A percentile compares a stretch with the other conserved stretches of the same genome.
phyloP scores from a whole-genome alignment of 345 rosid species.

The Reutealis trisperma region DNA sequence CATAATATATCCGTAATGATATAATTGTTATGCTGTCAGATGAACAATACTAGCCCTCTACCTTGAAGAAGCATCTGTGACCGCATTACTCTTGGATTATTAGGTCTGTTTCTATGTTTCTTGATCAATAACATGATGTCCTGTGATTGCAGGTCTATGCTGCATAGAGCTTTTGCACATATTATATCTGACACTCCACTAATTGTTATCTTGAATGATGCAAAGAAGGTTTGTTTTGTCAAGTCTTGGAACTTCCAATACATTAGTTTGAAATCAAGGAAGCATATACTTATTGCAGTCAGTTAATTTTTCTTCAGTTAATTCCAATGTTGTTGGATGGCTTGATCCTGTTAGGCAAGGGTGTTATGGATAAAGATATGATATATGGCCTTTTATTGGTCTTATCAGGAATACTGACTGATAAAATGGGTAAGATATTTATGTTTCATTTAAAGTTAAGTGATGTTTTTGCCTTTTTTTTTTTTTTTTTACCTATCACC shows the following conservation, averaged over 20 bases:
- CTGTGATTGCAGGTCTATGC: constrained; percentile 55
- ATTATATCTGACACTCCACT: constrained; percentile 67
- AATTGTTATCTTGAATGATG: constrained; percentile 59
- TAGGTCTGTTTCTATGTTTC: not conserved
- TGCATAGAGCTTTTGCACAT: constrained; percentile 66
- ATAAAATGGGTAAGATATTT: constrained; percentile 51
- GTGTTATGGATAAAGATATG: constrained; percentile 53
- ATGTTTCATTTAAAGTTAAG: not conserved
- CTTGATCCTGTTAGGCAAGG: constrained; percentile 50
- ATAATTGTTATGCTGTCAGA: too few species aligned
- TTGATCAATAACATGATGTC: constrained; percentile 16
- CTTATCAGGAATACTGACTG: constrained; percentile 76
- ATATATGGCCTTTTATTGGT: constrained; percentile 68
- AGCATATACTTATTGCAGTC: constrained; percentile 16
- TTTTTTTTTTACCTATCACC: not conserved
- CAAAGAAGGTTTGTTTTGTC: constrained; percentile 60
- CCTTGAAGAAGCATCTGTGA: not conserved
- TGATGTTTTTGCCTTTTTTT: not conserved
- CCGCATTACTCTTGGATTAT: not conserved
- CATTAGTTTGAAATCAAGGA: constrained; percentile 11
- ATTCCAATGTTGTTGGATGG: constrained; percentile 68
- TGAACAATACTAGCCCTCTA: too few species aligned
- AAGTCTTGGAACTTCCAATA: constrained; percentile 1
- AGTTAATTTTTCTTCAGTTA: constrained; percentile 42
- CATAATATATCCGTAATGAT: too few species aligned